Evolutionary conservation across 192 early-diverging fungal genomes (phyloP), one percentile per base, ranked within the genome.

Genomic region (Linnemannia exigua): DNA sequence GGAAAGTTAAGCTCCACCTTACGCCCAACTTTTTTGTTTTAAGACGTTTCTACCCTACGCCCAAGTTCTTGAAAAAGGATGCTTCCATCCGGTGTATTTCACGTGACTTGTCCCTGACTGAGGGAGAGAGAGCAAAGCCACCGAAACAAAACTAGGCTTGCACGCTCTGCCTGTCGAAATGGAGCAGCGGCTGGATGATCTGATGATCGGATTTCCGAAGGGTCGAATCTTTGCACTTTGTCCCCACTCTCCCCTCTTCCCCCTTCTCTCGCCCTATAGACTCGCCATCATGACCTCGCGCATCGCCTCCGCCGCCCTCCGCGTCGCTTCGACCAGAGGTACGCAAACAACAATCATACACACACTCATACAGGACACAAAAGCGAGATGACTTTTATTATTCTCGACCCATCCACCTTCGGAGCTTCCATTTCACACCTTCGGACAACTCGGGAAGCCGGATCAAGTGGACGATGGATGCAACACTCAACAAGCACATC

Each of bases 271-370:
- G 41, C 41, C 41, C 9, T 44, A 44, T 6, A 66, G 74, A 41
- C 37, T 68, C 74, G 67, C 19, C 51, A 86, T 86, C 73, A 86
- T 86, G 78, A 66, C 84, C 70, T 80, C 79, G 78, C 78, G 84
- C 74, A 86, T 86, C 84, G 84, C 84, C 63, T 58, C 84, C 58
- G 41, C 84, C 52, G 84, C 78, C 37, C 84, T 86, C 68, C 84
- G 84, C 38, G 79, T 61, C 67, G 70, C 84, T 72, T 79, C 84
- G 72, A 75, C 84, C 79, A 76, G 84, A 86, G 84, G 84, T 86
- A 86, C 58, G 35, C 46, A 61, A 36, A 58, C 47, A 19, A 22
- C 69, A 46, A 38, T 70, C 14, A 48, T 36, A 22, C 52, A 47
- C 67, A 67, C 25, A 44, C 44, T 33, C 75, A 50, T 17, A 17